Percentiles rank a stretch among this genome's conserved stretches.
phyloP scores from a whole-genome alignment of 495 filamentous ascomycete genomes.

The Penicillium argentinense region DNA sequence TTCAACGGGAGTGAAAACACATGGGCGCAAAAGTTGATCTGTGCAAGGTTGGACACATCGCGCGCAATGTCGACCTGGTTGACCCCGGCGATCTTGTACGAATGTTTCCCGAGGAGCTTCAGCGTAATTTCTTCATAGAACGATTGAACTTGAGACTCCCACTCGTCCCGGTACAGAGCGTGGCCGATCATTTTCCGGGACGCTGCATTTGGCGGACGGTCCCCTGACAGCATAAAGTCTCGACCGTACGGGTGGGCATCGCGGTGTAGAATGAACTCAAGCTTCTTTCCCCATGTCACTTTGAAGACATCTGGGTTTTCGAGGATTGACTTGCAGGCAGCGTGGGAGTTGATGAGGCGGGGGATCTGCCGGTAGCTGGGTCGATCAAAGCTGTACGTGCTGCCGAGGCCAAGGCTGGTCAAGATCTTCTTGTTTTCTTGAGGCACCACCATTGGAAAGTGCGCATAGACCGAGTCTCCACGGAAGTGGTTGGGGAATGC shows the following conservation, averaged over 20 bases:
- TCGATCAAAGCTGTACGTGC: conserved; percentile 53
- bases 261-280: conserved; percentile 48
- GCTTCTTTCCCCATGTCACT: conserved; percentile 55
- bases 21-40: conserved; percentile 59
- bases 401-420: conserved; percentile 36
- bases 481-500: conserved; percentile 61
- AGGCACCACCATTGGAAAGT: conserved; percentile 61
- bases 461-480: conserved; percentile 56
- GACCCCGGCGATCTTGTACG: conserved; percentile 49
- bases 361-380: conserved; percentile 37
- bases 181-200: conserved; percentile 49
- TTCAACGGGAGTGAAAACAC: conserved; percentile 65
- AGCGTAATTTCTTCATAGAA: conserved; percentile 56
- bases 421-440: conserved; percentile 54
- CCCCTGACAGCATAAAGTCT: conserved; percentile 57
- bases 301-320: conserved; percentile 52
- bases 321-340: conserved; percentile 48
- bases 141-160: conserved; percentile 47
- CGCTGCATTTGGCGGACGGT: conserved; percentile 42
- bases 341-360: conserved; percentile 48
- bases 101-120: conserved; percentile 49
- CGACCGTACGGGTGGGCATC: conserved; percentile 41
- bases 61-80: conserved; percentile 64
- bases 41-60: conserved; percentile 61
- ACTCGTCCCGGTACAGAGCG: conserved; percentile 50